These are phyloP conservation scores for Chytriomyces sp. DNA, from an alignment of 192 early-diverging fungal species.

Conservation along the genomic window DNA sequence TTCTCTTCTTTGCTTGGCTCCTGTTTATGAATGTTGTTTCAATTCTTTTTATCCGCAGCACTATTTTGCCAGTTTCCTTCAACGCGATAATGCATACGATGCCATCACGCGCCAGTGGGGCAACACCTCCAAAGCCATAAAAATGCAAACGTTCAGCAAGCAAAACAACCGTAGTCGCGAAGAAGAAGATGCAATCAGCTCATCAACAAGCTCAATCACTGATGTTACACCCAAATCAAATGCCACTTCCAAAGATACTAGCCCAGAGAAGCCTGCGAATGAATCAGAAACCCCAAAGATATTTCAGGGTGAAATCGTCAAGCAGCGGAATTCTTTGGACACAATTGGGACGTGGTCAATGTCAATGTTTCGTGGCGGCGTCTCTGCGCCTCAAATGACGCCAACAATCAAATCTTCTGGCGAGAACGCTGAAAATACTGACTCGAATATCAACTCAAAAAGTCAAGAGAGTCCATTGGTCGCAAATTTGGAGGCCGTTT, in stretches of 20 bases:
- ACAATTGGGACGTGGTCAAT: conserved; percentile 16
- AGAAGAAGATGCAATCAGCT: conserved; percentile 6
- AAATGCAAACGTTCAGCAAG: conserved; percentile 36
- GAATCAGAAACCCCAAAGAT: background rate
- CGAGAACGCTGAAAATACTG: background rate
- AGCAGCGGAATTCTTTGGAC: conserved; percentile 1
- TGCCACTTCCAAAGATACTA: background rate
- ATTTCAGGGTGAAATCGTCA: background rate
- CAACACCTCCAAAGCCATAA: conserved; percentile 26
- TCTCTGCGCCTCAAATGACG: background rate
- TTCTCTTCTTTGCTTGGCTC: background rate
- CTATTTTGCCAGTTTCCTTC: conserved; percentile 56
- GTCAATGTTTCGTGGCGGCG: conserved; percentile 3
- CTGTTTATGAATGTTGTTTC: background rate
- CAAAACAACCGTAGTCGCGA: background rate
- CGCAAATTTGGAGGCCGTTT: too few relatives aligned
- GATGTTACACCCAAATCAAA: conserved; percentile 9
- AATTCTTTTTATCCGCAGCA: conserved; percentile 23
- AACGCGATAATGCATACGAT: conserved; percentile 42
- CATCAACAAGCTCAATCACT: conserved; percentile 10
- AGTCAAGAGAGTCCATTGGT: background rate
- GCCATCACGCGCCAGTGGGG: conserved; percentile 41
- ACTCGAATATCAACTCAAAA: background rate
- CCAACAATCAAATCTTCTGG: background rate
- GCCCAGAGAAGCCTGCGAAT: background rate